phyloP scores from a whole-genome alignment of 352 stramenopile genomes.

The Peronospora belbahrii region DNA sequence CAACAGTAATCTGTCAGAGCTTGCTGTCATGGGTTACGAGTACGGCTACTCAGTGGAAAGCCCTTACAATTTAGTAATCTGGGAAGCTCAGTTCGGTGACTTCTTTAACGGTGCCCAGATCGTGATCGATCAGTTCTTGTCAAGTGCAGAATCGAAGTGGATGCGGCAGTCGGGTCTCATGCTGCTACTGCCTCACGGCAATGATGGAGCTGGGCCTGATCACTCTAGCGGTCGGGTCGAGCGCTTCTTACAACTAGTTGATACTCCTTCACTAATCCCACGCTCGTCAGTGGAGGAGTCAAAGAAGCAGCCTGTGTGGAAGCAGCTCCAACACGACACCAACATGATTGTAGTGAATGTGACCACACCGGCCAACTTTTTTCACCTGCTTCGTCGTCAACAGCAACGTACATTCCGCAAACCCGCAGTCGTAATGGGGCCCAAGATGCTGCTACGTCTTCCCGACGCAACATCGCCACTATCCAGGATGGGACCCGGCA shows the following conservation, averaged over 20 bases:
- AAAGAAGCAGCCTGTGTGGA: conserved; percentile 31
- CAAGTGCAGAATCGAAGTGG: conserved; percentile 85
- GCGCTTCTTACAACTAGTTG: conserved; percentile 83
- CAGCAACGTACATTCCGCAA: conserved; percentile 70
- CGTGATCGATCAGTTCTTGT: conserved; percentile 86
- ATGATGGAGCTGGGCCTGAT: conserved; percentile 82
- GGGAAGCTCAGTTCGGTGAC: conserved; percentile 89
- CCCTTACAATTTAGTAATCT: conserved; percentile 75
- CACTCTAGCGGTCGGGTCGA: conserved; percentile 80
- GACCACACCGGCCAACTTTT: conserved; percentile 93
- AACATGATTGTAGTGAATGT: conserved; percentile 84
- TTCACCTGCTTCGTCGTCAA: conserved; percentile 92
- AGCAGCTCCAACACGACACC: conserved; percentile 55
- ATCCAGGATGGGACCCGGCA: conserved; percentile 49
- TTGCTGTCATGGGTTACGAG: conserved; percentile 86
- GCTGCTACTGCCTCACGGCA: conserved; percentile 82
- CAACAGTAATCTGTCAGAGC: conserved; percentile 81
- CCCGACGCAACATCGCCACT: conserved; percentile 56
- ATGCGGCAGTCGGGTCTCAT: conserved; percentile 81
- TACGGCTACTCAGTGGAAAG: conserved; percentile 87
- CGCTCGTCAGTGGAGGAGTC: conserved; percentile 27
- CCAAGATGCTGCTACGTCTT: conserved; percentile 71
- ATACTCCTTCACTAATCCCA: conserved; percentile 49
- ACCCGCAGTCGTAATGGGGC: conserved; percentile 64
- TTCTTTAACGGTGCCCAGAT: conserved; percentile 87